Percentiles rank a stretch among this genome's conserved stretches.
Conservation (phyloP, 441 rosid species). For the Jatropha multifida region DNA sequence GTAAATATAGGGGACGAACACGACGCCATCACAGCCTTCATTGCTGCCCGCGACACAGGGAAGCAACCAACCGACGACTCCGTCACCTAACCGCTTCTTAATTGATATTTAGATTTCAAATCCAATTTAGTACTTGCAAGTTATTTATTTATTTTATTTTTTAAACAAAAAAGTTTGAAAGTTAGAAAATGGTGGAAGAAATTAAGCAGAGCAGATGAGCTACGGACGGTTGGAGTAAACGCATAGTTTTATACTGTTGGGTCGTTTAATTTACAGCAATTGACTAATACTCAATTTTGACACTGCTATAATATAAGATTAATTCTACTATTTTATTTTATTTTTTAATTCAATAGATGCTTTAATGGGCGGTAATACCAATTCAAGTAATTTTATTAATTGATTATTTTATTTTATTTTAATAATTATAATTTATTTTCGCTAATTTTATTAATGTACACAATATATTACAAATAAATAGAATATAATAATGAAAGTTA, state of each 20-base stretch:
- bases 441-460: too few species aligned
- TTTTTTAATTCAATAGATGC: too few species aligned
- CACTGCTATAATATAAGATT: too few species aligned
- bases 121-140: not conserved
- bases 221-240: not conserved
- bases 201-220: not conserved
- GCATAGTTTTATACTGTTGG: not conserved
- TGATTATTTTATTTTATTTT: too few species aligned
- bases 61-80: slow-evolving; percentile 10
- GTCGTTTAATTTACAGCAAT: too few species aligned
- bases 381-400: too few species aligned
- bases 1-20: slow-evolving; percentile 25
- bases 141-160: not conserved
- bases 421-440: too few species aligned
- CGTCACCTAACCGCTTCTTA: not conserved
- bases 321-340: too few species aligned
- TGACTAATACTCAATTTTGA: too few species aligned
- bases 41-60: not conserved
- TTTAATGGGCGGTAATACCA: too few species aligned
- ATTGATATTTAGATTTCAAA: not conserved
- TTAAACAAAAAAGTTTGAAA: not conserved
- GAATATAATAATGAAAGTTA: too few species aligned
- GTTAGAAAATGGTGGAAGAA: not conserved
- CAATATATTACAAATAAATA: too few species aligned
- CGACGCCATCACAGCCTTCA: slow-evolving; percentile 31